Evolutionary conservation across 2,329 filamentous ascomycete genomes (phyloP).

Genomic region (Fusarium phyllophilum): DNA sequence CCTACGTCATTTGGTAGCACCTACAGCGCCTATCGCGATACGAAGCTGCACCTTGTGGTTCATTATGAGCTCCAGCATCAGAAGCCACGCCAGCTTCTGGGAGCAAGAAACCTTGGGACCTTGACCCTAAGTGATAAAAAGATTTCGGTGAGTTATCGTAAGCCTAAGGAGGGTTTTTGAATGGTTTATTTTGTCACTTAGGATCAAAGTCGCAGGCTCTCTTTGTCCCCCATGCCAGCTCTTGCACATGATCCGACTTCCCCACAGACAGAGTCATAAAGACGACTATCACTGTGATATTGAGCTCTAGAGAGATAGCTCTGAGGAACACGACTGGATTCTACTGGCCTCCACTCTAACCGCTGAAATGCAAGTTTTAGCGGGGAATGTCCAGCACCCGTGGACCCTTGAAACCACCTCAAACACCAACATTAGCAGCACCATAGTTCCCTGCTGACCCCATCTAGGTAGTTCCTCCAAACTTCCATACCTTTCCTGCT

Average conservation of each 20-base stretch:
- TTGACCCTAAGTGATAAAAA: not conserved
- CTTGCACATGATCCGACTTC: conserved; percentile 27
- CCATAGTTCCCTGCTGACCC: conserved; percentile 16
- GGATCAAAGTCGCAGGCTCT: not conserved
- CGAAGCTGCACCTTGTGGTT: conserved; percentile 27
- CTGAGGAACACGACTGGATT: not conserved
- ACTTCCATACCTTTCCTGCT: not conserved
- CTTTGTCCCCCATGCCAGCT: not conserved
- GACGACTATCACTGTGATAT: conserved; percentile 6
- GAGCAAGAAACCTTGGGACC: not conserved
- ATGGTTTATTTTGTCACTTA: not conserved
- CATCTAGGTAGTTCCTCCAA: not conserved
- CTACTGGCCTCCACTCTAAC: not conserved
- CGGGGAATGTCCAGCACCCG: conserved; percentile 6
- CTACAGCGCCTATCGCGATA: conserved; percentile 32
- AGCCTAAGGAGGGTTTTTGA: not conserved
- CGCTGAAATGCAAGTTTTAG: conserved; percentile 20
- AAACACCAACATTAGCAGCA: conserved; percentile 3
- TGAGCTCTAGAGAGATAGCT: not conserved
- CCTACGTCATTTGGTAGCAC: conserved; percentile 43
- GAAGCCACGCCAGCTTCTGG: not conserved
- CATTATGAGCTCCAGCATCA: not conserved
- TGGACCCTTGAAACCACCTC: conserved; percentile 31
- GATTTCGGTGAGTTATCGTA: not conserved
- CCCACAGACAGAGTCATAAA: conserved; percentile 25